Base-by-base conservation (phyloP, 768 basidiomycete species). In the Hygrophoropsis aurantiaca region DNA sequence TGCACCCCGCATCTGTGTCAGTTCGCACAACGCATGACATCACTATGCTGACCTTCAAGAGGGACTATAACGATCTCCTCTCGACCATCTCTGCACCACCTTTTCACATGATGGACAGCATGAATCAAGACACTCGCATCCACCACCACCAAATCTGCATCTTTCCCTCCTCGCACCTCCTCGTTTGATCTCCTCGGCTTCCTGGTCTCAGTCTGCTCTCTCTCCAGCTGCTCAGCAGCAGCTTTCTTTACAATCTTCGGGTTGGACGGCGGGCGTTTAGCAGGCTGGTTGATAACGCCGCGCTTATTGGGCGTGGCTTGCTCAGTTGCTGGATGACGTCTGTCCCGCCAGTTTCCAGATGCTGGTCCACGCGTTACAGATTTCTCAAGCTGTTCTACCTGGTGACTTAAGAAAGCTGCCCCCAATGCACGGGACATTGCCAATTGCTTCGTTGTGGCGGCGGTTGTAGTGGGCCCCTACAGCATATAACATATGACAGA, bases 391-490 rank as follows among this genome's bases (percentile, higher is more conserved):
- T 91, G 86, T 56, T 91, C 87, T 36, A 93, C 90, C 58, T 93
- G 89, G 56, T 93, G 90, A 53, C 78, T 86, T 49, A 93, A 78
- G 62, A 91, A 91, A 2, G 90, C 90, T 23, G 90, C 89, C 16
- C 90, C 90, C 32, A 93, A 80, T 1, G 90, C 90, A 52, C 84
- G 80, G 46, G 90, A 91, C 87, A 93, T 88, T 47, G 87, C 87
- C 34, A 87, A 63, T 63, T 85, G 86, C 66, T 78, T 82, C 24
- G 71, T 60, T 26, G 63, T 62, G 19, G 63, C 56, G 42, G 68
- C 44, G 13, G 54, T 25, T n/a, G 64, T 43, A 46, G 57, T 46
- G 40, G 61, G 52, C 13, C 52, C 58, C 64, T 63, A 44, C 9
- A 30, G 21, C n/a, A n/a, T n/a, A n/a, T n/a, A n/a, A n/a, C n/a